Evolutionary conservation across 1,284 basidiomycete genomes (phyloP).

Genomic region (Cryptococcus hybrid): DNA sequence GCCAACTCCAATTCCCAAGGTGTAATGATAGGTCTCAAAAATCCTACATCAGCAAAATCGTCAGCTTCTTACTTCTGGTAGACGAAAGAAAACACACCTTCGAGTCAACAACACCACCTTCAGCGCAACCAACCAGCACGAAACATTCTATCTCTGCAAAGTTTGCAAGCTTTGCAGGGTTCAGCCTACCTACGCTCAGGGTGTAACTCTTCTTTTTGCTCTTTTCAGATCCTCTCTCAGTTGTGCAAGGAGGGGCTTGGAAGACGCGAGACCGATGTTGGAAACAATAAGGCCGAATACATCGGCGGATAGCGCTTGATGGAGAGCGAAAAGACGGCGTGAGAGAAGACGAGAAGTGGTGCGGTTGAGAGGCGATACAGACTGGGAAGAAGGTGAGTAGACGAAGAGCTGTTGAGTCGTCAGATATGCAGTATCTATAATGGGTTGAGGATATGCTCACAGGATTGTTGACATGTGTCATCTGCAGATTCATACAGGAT

Average conservation of each 20-base stretch:
- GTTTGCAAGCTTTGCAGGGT: conserved; percentile 92
- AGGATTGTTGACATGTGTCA: conserved; percentile 63
- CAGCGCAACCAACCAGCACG: conserved; percentile 89
- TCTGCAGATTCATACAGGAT: conserved; percentile 78
- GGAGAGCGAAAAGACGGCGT: conserved; percentile 82
- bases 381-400: conserved; percentile 64
- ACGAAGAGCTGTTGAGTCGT: conserved; percentile 16
- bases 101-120: conserved; percentile 84
- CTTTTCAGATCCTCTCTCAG: conserved; percentile 65
- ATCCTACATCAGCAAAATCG: conserved; percentile 56
- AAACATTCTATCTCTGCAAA: conserved; percentile 97
- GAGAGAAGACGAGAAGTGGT: conserved; percentile 82
- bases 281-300: conserved; percentile 95
- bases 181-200: conserved; percentile 91
- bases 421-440: neutral
- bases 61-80: neutral
- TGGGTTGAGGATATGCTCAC: conserved; percentile 35
- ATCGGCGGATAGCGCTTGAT: conserved; percentile 86
- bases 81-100: conserved; percentile 56
- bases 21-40: conserved; percentile 90
- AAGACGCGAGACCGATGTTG: conserved; percentile 80
- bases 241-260: conserved; percentile 75
- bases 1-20: conserved; percentile 90
- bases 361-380: conserved; percentile 60
- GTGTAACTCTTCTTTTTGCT: conserved; percentile 88